Percentiles rank a stretch among this genome's conserved stretches.
phyloP scores from a whole-genome alignment of 148 eudicot species.

The Chenopodium quinoa region DNA sequence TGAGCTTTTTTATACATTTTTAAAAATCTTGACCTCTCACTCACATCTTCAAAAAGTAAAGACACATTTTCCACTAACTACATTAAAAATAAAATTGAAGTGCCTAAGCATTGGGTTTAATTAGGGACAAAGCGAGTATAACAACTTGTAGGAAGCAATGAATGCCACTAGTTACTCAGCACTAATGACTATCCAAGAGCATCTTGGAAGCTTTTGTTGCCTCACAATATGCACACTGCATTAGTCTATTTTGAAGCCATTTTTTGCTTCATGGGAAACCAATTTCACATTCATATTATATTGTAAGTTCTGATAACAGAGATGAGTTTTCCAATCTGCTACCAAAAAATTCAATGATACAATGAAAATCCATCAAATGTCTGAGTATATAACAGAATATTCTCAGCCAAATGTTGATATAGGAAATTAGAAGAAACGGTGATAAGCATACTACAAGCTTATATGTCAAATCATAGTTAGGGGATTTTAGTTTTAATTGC shows the following conservation, averaged over 20 bases:
- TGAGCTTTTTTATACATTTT: too few species aligned
- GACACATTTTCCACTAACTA: too few species aligned
- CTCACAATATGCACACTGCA: background rate
- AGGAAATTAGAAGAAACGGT: background rate
- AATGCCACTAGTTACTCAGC: background rate
- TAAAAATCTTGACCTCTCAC: too few species aligned
- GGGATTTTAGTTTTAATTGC: background rate
- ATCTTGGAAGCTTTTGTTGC: background rate
- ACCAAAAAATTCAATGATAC: background rate
- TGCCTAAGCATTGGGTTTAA: too few species aligned
- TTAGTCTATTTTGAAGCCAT: background rate
- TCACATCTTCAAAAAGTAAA: too few species aligned
- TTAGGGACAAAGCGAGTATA: too few species aligned
- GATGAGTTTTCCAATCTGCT: background rate
- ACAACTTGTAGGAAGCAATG: background rate
- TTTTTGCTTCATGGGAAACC: background rate
- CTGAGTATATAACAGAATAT: too few species aligned
- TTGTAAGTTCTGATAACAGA: too few species aligned
- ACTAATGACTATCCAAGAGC: background rate
- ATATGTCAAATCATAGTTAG: background rate
- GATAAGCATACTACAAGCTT: background rate
- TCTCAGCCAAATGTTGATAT: background rate
- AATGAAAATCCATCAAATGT: background rate
- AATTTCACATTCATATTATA: too few species aligned
- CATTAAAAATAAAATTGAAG: too few species aligned